Evolutionary conservation across 306 rosid species (phyloP), one percentile per base, ranked within the genome.

Genomic region (Pueraria montana): DNA sequence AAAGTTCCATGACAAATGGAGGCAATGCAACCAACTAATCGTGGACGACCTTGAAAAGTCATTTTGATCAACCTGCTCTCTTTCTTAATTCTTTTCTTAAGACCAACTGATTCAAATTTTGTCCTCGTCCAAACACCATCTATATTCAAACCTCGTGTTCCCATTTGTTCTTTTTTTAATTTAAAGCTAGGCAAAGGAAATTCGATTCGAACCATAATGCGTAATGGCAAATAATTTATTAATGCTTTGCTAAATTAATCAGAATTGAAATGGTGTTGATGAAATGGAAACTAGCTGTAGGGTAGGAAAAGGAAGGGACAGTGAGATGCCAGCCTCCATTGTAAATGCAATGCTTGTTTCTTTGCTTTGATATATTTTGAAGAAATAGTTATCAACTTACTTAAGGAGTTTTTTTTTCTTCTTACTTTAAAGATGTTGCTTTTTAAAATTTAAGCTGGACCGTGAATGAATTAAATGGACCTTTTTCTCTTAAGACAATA

Each of bases 301-400:
- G 1, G 16, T 63, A 2, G 50, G 11, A 13, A 61, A 26, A 61
- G 24, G 43, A 42, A 4, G 11, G 24, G 73, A 65, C 65, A 79
- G 56, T 66, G 84, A 79, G 48, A 45, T 84, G 72, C 77, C 84
- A 74, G 80, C 87, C 21, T 73, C 66, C 62, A 17, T 24, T 68
- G 4, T 42, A 5, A 68, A 30, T 63, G 21, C 17, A 21, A 59
- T 27, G 42, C 40, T 12, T 62, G 26, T 12, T 12, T 61, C 18
- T 20, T 24, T 24, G 70, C 42, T 26, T 62, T 62, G 2, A 27
- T 32, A 5, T 63, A 24, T 63, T 30, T 32, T 63, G 12, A 63
- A 63, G 11, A 32, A 63, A 30, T 62, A 5, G n/a, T 59, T 27
- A 2, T 26, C 36, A 59, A 5, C 68, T 26, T 62, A 4, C 16